Evolutionary conservation across 1,284 basidiomycete species (phyloP), one percentile per base, ranked within the genome.

Genomic region (Apiotrichum veenhuisii): DNA sequence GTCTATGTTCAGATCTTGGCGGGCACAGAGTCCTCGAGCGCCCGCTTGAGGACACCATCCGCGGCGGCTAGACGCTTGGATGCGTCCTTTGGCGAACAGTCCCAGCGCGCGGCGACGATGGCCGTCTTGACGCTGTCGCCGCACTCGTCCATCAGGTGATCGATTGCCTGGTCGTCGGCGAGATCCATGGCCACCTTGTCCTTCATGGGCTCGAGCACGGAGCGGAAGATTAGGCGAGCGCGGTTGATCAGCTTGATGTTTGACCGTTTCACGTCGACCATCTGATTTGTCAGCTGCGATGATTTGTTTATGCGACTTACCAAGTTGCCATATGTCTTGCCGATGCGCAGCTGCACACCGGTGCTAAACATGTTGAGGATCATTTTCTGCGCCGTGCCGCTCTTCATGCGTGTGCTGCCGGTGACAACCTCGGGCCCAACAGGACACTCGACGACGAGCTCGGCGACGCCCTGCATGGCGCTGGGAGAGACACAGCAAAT

Each of bases 351-450:
- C 52, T 55, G 52, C 10, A 63, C 54, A 5, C 58, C 61, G 1
- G 61, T 61, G 8, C 52, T 55, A 26, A 65, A 49, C 64, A 63
- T 65, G 50, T 65, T 65, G 33, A 65, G 58, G 17, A 65, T 56
- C 64, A 65, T 61, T 54, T 65, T 65, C 23, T 54, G 51, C 34
- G 64, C 64, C 20, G 58, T 65, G 3, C 61, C 64, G 20, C 44
- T 49, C 58, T 65, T 65, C 58, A 65, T 61, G 44, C 64, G 34
- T 22, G 64, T 65, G 42, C 54, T 57, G 17, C 64, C 64, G 17
- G 64, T 63, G n/a, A 65, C 62, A 18, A 61, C 64, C 52, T 65
- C 64, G 20, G 56, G 41, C 0, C 64, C 64, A 26, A 63, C 61
- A 38, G 56, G 54, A 25, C 64, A 65, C 47, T 65, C 64, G 47